phyloP scores from a whole-genome alignment of 1,139 yeast species.

The Candida tropicalis region DNA sequence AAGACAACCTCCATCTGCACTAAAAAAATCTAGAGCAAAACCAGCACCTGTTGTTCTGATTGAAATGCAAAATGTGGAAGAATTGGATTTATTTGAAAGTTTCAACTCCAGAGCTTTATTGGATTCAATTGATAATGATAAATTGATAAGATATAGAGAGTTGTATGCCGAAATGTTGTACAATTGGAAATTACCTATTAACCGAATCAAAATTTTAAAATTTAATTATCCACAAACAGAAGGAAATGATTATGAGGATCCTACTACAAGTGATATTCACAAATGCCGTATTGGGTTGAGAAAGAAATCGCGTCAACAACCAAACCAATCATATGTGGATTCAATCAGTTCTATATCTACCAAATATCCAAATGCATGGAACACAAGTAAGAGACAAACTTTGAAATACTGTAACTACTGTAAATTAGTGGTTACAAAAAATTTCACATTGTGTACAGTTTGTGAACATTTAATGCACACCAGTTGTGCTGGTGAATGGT shows the following conservation, averaged over 20 bases:
- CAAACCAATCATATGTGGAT: constrained; percentile 23
- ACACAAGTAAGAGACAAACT: constrained; percentile 26
- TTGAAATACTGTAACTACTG: constrained; percentile 65
- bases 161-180: constrained; percentile 82
- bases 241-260: constrained; percentile 10
- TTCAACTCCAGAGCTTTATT: constrained; percentile 48
- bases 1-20: constrained; percentile 1
- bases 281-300: constrained; percentile 48
- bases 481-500: constrained; percentile 82
- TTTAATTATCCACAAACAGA: constrained; percentile 53
- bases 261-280: constrained; percentile 35
- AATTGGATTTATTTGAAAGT: constrained; percentile 56
- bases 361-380: constrained; percentile 33
- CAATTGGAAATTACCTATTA: constrained; percentile 80
- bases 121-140: constrained; percentile 47
- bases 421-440: constrained; percentile 57
- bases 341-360: constrained; percentile 31
- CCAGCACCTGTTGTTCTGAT: constrained; percentile 48
- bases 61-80: constrained; percentile 57
- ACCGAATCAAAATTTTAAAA: constrained; percentile 76
- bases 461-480: constrained; percentile 85
- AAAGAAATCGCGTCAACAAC: constrained; percentile 21
- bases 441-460: constrained; percentile 66
- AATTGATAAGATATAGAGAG: constrained; percentile 56
- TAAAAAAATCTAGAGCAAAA: constrained; percentile 15